Evolutionary conservation across 129 eudicot genomes (phyloP), one percentile per base, ranked within the genome.

Genomic region (Heracleum sosnowskyi): DNA sequence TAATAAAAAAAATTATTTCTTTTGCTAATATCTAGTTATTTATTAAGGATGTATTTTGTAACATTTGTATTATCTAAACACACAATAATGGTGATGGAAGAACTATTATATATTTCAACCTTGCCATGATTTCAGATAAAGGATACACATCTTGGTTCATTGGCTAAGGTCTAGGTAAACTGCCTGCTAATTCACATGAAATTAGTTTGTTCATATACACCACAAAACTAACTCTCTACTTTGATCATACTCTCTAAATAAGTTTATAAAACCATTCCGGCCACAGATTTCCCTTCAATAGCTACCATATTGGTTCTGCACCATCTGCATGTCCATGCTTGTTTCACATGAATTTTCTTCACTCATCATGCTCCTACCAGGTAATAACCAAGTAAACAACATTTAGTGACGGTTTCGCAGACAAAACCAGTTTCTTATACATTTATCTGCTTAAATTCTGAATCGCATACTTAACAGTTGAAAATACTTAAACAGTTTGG

Each of bases 341-440:
- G 97, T 90, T 86, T 92, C 91, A 76, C 97, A 88, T 17, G 96
- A 90, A 81, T 86, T 88, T 18, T 92, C 97, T 29, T 92, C 97
- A 24, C 83, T 81, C 11, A 92, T 84, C 90, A 92, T 7, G 18
- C 77, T 79, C 89, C 97, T 92, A 83, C 80, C 81, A 87, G 29
- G 40, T 36, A 40, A 51, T 40, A 41, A 39, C 24, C 6, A 39
- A 24, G 28, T 22, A 53, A 53, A 53, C 62, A 22, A 53, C 62
- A 7, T 53, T 53, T 7, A 22, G 28, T 53, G 28, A 22, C 20
- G 55, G 1, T 47, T 47, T 47, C 7, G 7, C 55, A 11, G 13
- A 45, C 17, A 12, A 45, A 45, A 45, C 4, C 4, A 45, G 49
- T 45, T 45, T 45, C 18, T 41, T 5, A 7, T 41, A 41, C 2